Evolutionary conservation across 768 basidiomycete genomes (phyloP).

Genomic region (Lactifluus piperatus): DNA sequence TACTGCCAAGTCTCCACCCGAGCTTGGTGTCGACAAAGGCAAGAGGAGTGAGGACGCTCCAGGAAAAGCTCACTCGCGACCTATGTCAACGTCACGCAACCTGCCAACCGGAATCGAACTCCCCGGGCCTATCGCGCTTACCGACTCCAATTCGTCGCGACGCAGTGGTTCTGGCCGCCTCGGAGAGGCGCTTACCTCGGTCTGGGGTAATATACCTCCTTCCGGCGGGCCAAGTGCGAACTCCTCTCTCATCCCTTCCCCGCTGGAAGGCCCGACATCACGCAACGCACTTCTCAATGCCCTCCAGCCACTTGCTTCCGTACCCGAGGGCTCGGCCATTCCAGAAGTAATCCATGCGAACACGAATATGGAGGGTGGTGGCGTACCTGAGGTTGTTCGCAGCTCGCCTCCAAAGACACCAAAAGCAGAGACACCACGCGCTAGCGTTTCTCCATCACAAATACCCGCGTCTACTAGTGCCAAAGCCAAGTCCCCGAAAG

Average conservation of each 20-base stretch:
- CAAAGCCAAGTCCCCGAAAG: neutral
- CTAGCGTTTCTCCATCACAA: constrained; percentile 8
- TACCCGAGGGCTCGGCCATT: constrained; percentile 16
- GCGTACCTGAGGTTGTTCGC: constrained; percentile 12
- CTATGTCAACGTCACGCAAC: constrained; percentile 15
- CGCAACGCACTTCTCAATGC: constrained; percentile 22
- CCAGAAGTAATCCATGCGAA: constrained; percentile 11
- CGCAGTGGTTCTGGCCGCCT: constrained; percentile 34
- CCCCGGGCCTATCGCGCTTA: constrained; percentile 28
- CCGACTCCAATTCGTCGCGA: constrained; percentile 28
- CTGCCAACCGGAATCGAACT: constrained; percentile 26
- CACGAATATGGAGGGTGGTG: neutral
- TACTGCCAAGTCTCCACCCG: constrained; percentile 18
- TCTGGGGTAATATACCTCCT: constrained; percentile 36
- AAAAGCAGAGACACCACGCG: constrained; percentile 17
- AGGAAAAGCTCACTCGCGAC: neutral
- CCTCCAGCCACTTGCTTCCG: constrained; percentile 20
- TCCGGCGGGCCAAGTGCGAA: constrained; percentile 15
- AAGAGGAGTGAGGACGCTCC: constrained; percentile 23
- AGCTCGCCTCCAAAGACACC: constrained; percentile 14
- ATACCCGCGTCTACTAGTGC: neutral
- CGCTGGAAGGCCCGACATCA: constrained; percentile 26
- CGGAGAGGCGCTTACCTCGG: constrained; percentile 35
- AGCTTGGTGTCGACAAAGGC: constrained; percentile 20
- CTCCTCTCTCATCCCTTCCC: constrained; percentile 19